Evolutionary conservation across 176 grass and related monocot genomes (phyloP), one percentile per base, ranked within the genome.

Genomic region (Hordeum marinum): DNA sequence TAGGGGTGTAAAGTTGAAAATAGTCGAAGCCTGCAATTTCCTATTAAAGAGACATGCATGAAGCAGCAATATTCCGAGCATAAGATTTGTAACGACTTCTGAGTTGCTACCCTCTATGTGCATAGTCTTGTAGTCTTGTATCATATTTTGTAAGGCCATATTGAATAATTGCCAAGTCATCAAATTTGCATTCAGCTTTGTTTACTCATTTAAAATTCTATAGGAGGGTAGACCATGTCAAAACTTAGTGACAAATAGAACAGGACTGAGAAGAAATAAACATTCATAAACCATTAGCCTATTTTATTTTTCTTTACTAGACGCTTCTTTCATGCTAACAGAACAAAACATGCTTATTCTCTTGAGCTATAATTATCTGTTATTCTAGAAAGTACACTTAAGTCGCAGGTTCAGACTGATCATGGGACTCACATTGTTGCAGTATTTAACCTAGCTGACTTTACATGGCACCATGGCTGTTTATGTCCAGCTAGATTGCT

Each of bases 361-460:
- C 68, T 46, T 62, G 37, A 63, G 25, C 45, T 61, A 39, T 23
- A 74, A n/a, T 74, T 31, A 46, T 71, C 11, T 75, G 29, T 17
- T 59, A 23, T 67, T 21, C 14, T 45, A 80, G 15, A 48, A 48
- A 11, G 75, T 78, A 36, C 8, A 57, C 5, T 72, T 48, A 63
- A 39, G 23, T 63, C 67, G 63, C n/a, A 48, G 58, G 67, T 40
- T 52, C 55, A 73, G 23, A 50, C 48, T 25, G 40, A 3, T 60
- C 52, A 20, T 80, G 66, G 32, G 76, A 36, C 32, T 29, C 76
- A 63, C 23, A 20, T 78, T 37, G 39, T 43, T 85, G 21, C 55
- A 66, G 48, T 55, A 60, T 79, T 18, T 55, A 79, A 85, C 36
- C 64, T 86, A 36, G 27, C 31, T 48, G 57, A 37, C 55, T 84